Evolutionary conservation across 2,329 filamentous ascomycete species (phyloP).

Genomic region (Phaeosphaeriaceae sp.): DNA sequence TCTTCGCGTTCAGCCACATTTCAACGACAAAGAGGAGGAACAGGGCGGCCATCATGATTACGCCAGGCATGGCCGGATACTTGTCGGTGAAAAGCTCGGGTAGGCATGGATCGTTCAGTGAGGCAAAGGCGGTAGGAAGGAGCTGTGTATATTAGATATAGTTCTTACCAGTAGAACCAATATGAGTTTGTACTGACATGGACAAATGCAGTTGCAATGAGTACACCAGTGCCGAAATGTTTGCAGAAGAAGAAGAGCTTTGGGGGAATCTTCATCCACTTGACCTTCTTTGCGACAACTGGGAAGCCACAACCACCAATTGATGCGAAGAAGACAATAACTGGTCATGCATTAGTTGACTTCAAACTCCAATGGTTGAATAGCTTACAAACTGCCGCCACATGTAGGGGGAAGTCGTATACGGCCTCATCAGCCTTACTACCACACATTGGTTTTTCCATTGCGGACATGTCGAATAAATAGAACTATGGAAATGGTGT

Average conservation of each 20-base stretch:
- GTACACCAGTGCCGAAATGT: slow-evolving; percentile 73
- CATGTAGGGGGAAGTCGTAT: slow-evolving; percentile 48
- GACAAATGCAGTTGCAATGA: slow-evolving; percentile 87
- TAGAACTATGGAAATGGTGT: slow-evolving; percentile 9
- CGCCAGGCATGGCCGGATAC: slow-evolving; percentile 67
- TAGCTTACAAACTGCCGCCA: slow-evolving; percentile 48
- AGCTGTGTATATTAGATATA: slow-evolving; percentile 44
- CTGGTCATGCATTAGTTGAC: slow-evolving; percentile 28
- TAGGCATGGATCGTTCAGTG: slow-evolving; percentile 57
- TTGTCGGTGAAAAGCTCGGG: slow-evolving; percentile 65
- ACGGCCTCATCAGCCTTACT: slow-evolving; percentile 34
- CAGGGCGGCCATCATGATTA: slow-evolving; percentile 69
- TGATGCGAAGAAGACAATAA: slow-evolving; percentile 48
- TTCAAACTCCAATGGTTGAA: neutral
- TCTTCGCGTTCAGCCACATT: slow-evolving; percentile 66
- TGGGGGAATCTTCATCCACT: slow-evolving; percentile 63
- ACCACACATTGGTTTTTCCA: slow-evolving; percentile 44
- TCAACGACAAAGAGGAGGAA: slow-evolving; percentile 68
- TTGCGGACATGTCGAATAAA: slow-evolving; percentile 33
- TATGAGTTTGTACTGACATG: slow-evolving; percentile 54
- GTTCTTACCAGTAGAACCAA: neutral
- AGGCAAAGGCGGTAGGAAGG: slow-evolving; percentile 65
- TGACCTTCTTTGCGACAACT: slow-evolving; percentile 57
- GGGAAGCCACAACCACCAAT: slow-evolving; percentile 47
- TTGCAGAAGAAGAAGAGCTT: slow-evolving; percentile 68